Base-by-base conservation (phyloP, 2,329 filamentous ascomycete genomes). In the Phialemoniopsis sp. region DNA sequence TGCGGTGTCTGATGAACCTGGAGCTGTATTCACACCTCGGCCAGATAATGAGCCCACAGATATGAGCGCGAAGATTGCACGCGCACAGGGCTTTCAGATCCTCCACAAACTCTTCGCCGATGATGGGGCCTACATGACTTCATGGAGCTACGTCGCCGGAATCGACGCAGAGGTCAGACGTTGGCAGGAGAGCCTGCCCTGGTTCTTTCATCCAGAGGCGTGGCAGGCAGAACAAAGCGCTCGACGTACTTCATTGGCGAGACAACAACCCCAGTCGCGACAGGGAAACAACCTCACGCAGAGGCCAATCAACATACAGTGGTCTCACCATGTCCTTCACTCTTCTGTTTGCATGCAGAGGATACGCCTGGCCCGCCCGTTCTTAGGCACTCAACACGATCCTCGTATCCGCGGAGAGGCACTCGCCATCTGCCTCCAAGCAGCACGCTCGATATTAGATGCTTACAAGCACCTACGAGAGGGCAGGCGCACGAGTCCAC, bases 321-420 rank as follows among this genome's bases (percentile, higher is more conserved):
- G 46, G 45, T 40, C 42, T n/a, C 40, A 49, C 21, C 45, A 49
- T 21, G 43, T 49, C 10, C 40, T 49, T 4, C 43, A 42, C 17
- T 46, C 45, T 1, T 48, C 45, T 34, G 46, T 49, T 21, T 41
- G 43, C 36, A 47, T 44, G 1, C 47, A 49, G 37, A 43, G 47
- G 16, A 45, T 49, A n/a, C 47, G 45, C n/a, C 46, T 49, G 45
- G 44, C 46, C 15, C 40, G 47, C 3, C 45, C 40, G 0, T 46
- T 44, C 4, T 38, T 49, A 6, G 21, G 21, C 21, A 6, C 10
- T 26, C 21, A 26, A 26, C 21, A 26, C 21, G 21, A 26, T 6
- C 10, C 21, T 26, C 21, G 10, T 10, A 26, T 26, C 10, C 21
- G 21, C 6, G 21, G 10, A 6, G 21, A 26, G 21, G 21, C 21